These are phyloP conservation scores for Claviceps fusiformis DNA, from an alignment of 2,329 filamentous ascomycete species.

Conservation along the genomic window DNA sequence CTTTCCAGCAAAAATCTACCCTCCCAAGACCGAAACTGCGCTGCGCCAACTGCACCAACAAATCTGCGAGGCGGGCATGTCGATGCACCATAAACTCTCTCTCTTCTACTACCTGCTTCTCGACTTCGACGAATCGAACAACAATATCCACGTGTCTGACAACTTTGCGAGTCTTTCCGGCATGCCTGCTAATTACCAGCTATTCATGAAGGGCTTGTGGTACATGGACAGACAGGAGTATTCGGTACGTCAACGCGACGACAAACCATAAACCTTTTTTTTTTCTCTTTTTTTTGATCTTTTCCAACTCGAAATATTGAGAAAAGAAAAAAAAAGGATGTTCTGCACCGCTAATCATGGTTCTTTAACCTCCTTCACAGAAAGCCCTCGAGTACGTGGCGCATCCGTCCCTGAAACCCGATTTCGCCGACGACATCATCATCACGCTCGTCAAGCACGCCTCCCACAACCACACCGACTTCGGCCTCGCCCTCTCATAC, in stretches of 20 bases:
- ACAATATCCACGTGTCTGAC: slow-evolving; percentile 36
- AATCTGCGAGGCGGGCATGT: slow-evolving; percentile 50
- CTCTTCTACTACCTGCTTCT: slow-evolving; percentile 74
- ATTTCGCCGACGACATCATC: slow-evolving; percentile 75
- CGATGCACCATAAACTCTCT: slow-evolving; percentile 66
- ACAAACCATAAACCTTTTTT: not conserved
- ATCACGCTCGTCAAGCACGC: slow-evolving; percentile 51
- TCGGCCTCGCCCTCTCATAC: slow-evolving; percentile 59
- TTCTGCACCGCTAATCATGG: not conserved
- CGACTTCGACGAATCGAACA: slow-evolving; percentile 48
- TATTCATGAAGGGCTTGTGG: slow-evolving; percentile 75
- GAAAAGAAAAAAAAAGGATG: no score
- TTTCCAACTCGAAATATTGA: not conserved
- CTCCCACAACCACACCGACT: slow-evolving; percentile 35
- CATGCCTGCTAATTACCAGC: slow-evolving; percentile 62
- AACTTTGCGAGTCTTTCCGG: slow-evolving; percentile 48
- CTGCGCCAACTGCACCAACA: slow-evolving; percentile 57
- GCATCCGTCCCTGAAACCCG: slow-evolving; percentile 65
- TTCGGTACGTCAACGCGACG: slow-evolving; percentile 26
- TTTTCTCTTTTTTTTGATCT: no score
- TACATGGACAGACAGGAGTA: slow-evolving; percentile 62
- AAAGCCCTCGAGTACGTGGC: slow-evolving; percentile 61
- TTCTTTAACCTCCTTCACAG: slow-evolving; percentile 19
- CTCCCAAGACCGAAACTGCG: slow-evolving; percentile 54
- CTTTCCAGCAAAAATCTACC: slow-evolving; percentile 47